Conservation (phyloP, 2,329 filamentous ascomycete species). For the Fusarium piperis region DNA sequence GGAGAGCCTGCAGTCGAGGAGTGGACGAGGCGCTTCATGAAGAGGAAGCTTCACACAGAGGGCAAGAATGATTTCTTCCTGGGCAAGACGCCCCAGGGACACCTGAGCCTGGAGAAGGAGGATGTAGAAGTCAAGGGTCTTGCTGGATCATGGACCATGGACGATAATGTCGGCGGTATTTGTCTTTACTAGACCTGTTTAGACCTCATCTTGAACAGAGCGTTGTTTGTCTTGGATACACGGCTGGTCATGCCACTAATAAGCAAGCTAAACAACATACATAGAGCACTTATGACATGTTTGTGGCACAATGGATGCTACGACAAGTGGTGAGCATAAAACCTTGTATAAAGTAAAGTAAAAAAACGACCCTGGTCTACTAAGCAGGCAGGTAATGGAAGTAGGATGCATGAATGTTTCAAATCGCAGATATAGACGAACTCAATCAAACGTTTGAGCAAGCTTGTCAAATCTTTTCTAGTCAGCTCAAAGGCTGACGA, state of each 20-base stretch:
- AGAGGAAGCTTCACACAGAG: slow-evolving; percentile 58
- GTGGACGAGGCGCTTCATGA: slow-evolving; percentile 69
- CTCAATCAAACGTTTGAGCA: slow-evolving; percentile 1
- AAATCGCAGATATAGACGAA: not conserved
- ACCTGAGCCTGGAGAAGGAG: slow-evolving; percentile 49
- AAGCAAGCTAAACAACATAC: not conserved
- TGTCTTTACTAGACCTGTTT: slow-evolving; percentile 57
- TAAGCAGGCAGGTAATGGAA: not conserved
- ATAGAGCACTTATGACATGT: not conserved
- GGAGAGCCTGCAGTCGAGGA: slow-evolving; percentile 84
- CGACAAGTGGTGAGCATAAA: not conserved
- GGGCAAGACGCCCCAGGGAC: slow-evolving; percentile 59
- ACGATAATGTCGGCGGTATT: slow-evolving; percentile 77
- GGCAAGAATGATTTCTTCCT: slow-evolving; percentile 67
- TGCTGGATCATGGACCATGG: slow-evolving; percentile 88
- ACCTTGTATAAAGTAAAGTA: not conserved
- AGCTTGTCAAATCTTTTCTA: slow-evolving; percentile 20
- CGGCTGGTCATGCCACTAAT: not conserved
- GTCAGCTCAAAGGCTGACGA: slow-evolving; percentile 10
- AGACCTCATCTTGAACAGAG: not conserved
- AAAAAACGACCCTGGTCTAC: not conserved
- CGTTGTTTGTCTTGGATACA: not conserved
- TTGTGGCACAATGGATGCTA: not conserved
- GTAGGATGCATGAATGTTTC: not conserved
- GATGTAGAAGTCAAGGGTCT: slow-evolving; percentile 70